Conservation (phyloP, 352 stramenopile genomes). For the Sclerospora graminicola region DNA sequence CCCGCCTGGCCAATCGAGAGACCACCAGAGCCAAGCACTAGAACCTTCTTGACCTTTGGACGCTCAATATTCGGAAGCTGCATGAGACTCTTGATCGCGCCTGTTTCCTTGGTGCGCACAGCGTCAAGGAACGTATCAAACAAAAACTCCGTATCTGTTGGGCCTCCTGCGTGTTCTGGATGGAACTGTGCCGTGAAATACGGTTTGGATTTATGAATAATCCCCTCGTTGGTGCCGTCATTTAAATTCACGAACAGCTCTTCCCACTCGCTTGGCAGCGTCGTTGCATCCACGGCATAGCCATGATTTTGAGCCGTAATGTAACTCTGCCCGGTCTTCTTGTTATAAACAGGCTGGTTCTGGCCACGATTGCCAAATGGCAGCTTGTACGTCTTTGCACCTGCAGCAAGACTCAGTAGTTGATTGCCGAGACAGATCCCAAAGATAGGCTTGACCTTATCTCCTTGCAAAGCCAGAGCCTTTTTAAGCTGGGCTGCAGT, state of each 20-base stretch:
- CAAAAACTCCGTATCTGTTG: conserved; percentile 94
- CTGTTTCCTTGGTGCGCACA: conserved; percentile 62
- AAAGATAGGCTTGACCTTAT: conserved; percentile 93
- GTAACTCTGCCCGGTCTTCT: conserved; percentile 94
- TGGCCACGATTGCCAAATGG: conserved; percentile 97
- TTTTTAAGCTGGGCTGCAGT: conserved; percentile 90
- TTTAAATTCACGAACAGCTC: conserved; percentile 98
- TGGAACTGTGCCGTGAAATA: conserved; percentile 99
- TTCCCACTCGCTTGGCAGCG: conserved; percentile 90
- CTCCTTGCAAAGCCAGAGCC: conserved; percentile 72
- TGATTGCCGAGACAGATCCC: conserved; percentile 99
- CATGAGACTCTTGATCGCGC: conserved; percentile 62
- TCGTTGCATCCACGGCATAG: conserved; percentile 91
- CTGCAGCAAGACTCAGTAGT: conserved; percentile 90
- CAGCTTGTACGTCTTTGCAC: conserved; percentile 95
- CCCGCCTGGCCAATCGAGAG: conserved; percentile 97
- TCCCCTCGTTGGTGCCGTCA: conserved; percentile 98
- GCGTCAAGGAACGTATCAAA: conserved; percentile 97
- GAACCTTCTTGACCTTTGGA: conserved; percentile 89
- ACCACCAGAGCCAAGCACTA: conserved; percentile 94
- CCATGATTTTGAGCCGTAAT: conserved; percentile 99
- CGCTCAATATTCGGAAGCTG: conserved; percentile 50
- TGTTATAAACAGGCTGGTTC: conserved; percentile 96
- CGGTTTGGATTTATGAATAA: conserved; percentile 94
- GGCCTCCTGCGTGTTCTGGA: conserved; percentile 93